These are phyloP conservation scores for Gossypium arboreum DNA, from an alignment of 345 rosid genomes.

Conservation along the genomic window DNA sequence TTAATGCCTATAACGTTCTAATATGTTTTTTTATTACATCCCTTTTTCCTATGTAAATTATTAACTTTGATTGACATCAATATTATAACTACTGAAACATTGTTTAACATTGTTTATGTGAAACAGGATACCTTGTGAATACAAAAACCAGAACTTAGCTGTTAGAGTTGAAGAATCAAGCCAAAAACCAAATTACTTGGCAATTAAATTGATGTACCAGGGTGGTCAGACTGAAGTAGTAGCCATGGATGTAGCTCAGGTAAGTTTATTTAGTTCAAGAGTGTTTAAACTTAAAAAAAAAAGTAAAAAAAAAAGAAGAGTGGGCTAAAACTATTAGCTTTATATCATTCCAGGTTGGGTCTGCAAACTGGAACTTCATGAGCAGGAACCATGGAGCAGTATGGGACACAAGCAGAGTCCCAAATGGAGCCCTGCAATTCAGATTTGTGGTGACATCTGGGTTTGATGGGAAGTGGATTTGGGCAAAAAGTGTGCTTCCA, in stretches of 20 bases:
- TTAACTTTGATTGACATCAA: not conserved
- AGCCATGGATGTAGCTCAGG: conserved; percentile 67
- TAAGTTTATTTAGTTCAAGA: conserved; percentile 12
- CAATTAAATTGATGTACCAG: conserved; percentile 67
- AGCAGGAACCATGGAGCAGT: conserved; percentile 73
- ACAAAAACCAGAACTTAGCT: conserved; percentile 55
- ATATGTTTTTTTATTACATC: not conserved
- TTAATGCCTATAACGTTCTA: conserved; percentile 33
- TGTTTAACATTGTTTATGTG: not conserved
- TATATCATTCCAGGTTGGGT: conserved; percentile 31
- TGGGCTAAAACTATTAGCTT: not conserved
- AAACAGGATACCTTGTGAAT: conserved; percentile 80
- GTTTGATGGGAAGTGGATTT: conserved; percentile 76
- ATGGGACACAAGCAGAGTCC: conserved; percentile 70
- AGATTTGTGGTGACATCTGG: conserved; percentile 73
- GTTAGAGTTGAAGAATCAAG: conserved; percentile 94
- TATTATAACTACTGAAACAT: not conserved
- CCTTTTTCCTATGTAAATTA: not conserved
- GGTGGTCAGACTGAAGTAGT: conserved; percentile 96
- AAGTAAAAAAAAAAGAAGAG: no score
- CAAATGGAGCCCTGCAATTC: conserved; percentile 75
- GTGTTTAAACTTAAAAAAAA: not conserved
- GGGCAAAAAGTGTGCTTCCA: conserved; percentile 72
- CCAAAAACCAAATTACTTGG: conserved; percentile 61
- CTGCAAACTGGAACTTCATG: conserved; percentile 70